phyloP scores from a whole-genome alignment of 73 alveolate genomes.

The Paramecium primaurelia region DNA sequence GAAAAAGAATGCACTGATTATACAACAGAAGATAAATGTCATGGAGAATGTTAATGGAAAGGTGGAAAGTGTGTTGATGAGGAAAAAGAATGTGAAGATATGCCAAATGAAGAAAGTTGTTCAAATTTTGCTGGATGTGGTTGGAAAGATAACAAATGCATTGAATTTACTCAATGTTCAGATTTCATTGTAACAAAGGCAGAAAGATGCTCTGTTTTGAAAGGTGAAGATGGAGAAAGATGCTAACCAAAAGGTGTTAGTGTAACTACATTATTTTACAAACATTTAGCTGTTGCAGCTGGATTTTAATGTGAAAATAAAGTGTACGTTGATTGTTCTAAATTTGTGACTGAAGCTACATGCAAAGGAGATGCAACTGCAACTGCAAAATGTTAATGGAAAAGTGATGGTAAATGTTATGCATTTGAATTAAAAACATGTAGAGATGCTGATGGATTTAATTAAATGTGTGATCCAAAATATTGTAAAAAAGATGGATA shows the following conservation, averaged over 20 bases:
- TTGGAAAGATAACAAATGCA: background rate
- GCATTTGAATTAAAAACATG: constrained; percentile 1
- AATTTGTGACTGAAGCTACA: background rate
- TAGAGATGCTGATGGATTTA: background rate
- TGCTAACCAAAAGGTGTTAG: background rate
- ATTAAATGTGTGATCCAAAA: background rate
- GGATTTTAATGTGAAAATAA: constrained; percentile 8
- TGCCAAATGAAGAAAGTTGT: constrained; percentile 24
- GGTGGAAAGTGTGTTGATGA: background rate
- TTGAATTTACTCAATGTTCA: background rate
- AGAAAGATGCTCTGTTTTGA: background rate
- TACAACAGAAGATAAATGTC: background rate
- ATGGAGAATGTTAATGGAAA: background rate
- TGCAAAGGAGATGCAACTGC: constrained; percentile 27
- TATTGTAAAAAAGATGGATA: background rate
- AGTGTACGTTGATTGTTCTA: background rate
- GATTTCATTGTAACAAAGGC: background rate
- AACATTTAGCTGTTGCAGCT: background rate
- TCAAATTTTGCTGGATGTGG: constrained; percentile 10
- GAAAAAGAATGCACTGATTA: background rate
- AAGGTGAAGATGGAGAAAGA: background rate
- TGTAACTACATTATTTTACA: background rate
- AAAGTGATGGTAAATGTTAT: background rate
- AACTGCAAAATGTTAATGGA: constrained; percentile 14
- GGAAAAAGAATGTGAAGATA: background rate